phyloP scores from a whole-genome alignment of 139 green algal genomes.

The Nannochloris sp. region DNA sequence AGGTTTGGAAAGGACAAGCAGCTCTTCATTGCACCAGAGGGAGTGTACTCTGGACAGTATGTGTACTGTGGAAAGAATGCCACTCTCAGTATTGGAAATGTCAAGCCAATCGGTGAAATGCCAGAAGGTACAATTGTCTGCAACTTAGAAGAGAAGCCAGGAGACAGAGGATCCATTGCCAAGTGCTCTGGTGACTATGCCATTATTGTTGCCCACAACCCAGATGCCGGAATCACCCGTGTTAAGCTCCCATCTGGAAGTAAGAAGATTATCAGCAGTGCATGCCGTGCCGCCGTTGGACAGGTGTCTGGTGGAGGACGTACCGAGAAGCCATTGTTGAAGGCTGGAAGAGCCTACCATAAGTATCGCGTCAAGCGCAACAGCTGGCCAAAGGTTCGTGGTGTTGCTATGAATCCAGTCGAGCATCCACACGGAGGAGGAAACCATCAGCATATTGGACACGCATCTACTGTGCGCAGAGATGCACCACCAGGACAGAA shows the following conservation, averaged over 20 bases:
- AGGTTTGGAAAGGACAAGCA: slow-evolving; percentile 92
- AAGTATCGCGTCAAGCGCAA: slow-evolving; percentile 98
- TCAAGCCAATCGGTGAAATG: slow-evolving; percentile 93
- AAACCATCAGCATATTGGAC: slow-evolving; percentile 99
- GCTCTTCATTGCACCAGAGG: slow-evolving; percentile 93
- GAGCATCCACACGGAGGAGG: slow-evolving; percentile 99
- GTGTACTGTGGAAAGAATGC: slow-evolving; percentile 97
- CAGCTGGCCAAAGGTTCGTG: slow-evolving; percentile 83
- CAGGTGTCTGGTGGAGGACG: slow-evolving; percentile 95
- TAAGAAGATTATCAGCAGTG: slow-evolving; percentile 94
- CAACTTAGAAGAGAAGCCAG: slow-evolving; percentile 90
- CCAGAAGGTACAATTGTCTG: slow-evolving; percentile 97
- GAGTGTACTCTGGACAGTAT: slow-evolving; percentile 96
- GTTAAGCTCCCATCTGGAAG: slow-evolving; percentile 97
- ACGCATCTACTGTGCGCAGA: slow-evolving; percentile 90
- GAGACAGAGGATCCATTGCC: slow-evolving; percentile 87
- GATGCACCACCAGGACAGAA: slow-evolving; percentile 70
- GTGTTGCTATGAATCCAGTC: slow-evolving; percentile 99
- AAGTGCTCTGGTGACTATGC: slow-evolving; percentile 93
- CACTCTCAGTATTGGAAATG: slow-evolving; percentile 89
- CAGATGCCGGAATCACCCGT: slow-evolving; percentile 88
- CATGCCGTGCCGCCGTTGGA: slow-evolving; percentile 89
- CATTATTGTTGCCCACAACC: slow-evolving; percentile 97
- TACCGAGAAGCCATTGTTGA: slow-evolving; percentile 99
- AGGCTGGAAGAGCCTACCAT: slow-evolving; percentile 90